phyloP scores from a whole-genome alignment of 352 stramenopile species.

The Globisporangium acanthophoron region DNA sequence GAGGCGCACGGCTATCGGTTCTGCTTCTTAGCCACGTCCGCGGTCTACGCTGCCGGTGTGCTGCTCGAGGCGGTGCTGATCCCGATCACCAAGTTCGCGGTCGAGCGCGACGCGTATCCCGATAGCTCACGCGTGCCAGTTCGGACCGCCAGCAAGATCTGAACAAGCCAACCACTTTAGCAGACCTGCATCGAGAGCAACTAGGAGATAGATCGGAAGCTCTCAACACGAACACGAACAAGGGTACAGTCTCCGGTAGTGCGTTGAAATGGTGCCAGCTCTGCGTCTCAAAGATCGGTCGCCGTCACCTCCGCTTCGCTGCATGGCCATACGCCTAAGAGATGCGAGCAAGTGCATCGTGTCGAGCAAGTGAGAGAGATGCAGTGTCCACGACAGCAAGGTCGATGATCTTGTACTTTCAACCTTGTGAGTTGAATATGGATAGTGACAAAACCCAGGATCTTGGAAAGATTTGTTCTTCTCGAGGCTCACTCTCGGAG shows the following conservation, averaged over 20 bases:
- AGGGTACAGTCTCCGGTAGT: too few relatives aligned
- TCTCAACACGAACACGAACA: too few relatives aligned
- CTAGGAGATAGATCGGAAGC: too few relatives aligned
- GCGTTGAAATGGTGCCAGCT: too few relatives aligned
- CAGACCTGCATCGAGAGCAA: too few relatives aligned
- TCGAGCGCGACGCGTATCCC: constrained; percentile 6
- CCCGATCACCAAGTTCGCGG: constrained; percentile 40
- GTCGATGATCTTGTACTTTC: too few relatives aligned
- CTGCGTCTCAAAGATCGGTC: too few relatives aligned
- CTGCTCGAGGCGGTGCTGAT: constrained; percentile 49
- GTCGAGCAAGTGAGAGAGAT: too few relatives aligned
- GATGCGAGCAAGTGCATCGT: too few relatives aligned
- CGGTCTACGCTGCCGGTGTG: constrained; percentile 41
- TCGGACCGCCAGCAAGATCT: background rate
- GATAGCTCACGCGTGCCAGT: background rate
- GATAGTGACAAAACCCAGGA: background rate
- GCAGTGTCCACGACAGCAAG: too few relatives aligned
- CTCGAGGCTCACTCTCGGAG: background rate
- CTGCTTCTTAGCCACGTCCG: constrained; percentile 50
- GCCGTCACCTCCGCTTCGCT: background rate
- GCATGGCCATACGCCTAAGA: too few relatives aligned
- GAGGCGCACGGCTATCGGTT: constrained; percentile 56
- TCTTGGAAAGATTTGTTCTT: background rate
- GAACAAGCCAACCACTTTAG: background rate
- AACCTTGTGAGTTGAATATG: too few relatives aligned